Conservation (phyloP, 1,284 basidiomycete species). For the Dichomitus squalens region DNA sequence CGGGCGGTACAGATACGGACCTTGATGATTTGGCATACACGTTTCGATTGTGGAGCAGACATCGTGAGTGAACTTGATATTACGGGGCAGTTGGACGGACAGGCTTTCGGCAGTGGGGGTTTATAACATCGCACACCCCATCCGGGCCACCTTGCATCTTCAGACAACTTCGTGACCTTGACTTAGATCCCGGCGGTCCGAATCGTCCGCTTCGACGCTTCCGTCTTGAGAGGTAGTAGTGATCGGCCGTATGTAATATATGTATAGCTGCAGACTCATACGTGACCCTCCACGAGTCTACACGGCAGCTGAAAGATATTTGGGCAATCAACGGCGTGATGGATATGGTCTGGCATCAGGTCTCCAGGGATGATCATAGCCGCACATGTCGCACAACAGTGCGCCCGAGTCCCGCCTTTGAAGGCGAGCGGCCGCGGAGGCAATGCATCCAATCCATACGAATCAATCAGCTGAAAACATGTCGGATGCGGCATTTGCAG, state of each 20-base stretch:
- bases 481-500: background rate
- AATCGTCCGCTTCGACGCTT: constrained; percentile 11
- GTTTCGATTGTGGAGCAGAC: constrained; percentile 49
- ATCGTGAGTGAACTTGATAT: constrained; percentile 19
- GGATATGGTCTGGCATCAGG: too few species aligned
- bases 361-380: too few species aligned
- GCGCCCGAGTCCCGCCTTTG: too few species aligned
- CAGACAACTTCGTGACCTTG: constrained; percentile 13
- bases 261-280: too few species aligned
- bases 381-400: too few species aligned
- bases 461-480: background rate
- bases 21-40: constrained; percentile 77
- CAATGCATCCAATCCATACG: too few species aligned
- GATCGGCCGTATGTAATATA: too few species aligned
- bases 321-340: too few species aligned
- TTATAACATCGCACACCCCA: background rate
- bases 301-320: too few species aligned
- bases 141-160: background rate
- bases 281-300: too few species aligned
- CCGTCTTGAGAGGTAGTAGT: too few species aligned
- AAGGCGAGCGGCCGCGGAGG: background rate
- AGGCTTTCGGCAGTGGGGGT: background rate
- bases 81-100: background rate
- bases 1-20: constrained; percentile 32
- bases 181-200: constrained; percentile 10